Evolutionary conservation across 2,329 filamentous ascomycete species (phyloP).

Genomic region (Chaetomiaceae sp.): DNA sequence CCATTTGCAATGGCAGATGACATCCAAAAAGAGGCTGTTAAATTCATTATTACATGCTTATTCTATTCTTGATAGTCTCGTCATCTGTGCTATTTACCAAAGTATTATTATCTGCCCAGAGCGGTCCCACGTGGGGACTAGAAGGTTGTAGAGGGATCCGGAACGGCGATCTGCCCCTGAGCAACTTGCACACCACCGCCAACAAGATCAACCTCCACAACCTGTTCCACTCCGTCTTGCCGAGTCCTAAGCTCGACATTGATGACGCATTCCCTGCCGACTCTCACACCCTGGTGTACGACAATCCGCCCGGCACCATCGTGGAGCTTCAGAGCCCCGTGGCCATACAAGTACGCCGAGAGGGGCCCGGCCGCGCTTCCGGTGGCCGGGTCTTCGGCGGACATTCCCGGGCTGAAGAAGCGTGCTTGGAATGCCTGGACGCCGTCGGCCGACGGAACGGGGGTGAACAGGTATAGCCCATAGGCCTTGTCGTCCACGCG

Average conservation of each 20-base stretch:
- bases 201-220: slow-evolving; percentile 5
- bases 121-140: too few species aligned
- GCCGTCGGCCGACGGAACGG: background rate
- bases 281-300: background rate
- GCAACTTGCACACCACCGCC: slow-evolving; percentile 5
- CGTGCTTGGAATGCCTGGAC: background rate
- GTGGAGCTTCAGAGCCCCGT: slow-evolving; percentile 1
- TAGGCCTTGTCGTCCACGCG: background rate
- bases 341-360: slow-evolving; percentile 5
- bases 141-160: background rate
- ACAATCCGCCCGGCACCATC: background rate
- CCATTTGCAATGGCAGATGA: too few species aligned
- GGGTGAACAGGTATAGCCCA: slow-evolving; percentile 4
- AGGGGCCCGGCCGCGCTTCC: slow-evolving; percentile 10
- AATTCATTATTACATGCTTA: too few species aligned
- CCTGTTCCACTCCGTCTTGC: background rate
- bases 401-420: slow-evolving; percentile 11
- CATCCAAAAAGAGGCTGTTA: too few species aligned
- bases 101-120: too few species aligned
- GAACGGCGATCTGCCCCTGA: background rate
- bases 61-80: too few species aligned
- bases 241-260: background rate
- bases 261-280: background rate
- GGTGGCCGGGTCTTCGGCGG: slow-evolving; percentile 9
- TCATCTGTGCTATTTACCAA: too few species aligned